A percentile compares a stretch with the other conserved stretches of the same genome.
Evolutionary conservation across 805 yeast genomes (phyloP).

Genomic region (Phaffomyces thermotolerans): DNA sequence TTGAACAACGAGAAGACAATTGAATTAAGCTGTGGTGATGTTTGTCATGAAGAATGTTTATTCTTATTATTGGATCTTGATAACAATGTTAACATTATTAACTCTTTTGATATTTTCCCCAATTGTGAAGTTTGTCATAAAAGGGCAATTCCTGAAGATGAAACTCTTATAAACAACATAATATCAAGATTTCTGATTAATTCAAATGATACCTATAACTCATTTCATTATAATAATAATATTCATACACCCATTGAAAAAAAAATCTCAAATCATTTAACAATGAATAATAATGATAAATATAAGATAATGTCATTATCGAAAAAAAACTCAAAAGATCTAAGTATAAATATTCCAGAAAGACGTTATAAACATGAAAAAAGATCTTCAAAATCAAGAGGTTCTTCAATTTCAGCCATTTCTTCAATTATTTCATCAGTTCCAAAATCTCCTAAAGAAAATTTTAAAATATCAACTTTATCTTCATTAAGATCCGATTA

Average conservation of each 20-base stretch:
- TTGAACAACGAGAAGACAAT: constrained; percentile 31
- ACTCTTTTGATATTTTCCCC: constrained; percentile 19
- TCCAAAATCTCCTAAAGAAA: constrained; percentile 17
- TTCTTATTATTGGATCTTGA: constrained; percentile 16
- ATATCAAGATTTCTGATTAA: constrained; percentile 15
- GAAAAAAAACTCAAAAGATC: constrained; percentile 20
- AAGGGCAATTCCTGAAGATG: constrained; percentile 18
- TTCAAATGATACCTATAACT: neutral
- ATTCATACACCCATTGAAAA: neutral
- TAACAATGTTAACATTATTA: neutral
- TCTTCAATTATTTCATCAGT: constrained; percentile 24
- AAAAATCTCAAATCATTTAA: neutral
- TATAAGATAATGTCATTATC: constrained; percentile 12
- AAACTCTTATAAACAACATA: constrained; percentile 13
- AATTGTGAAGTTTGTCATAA: constrained; percentile 16
- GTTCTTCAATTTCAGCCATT: constrained; percentile 24
- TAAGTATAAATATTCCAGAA: constrained; percentile 19
- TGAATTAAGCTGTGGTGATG: constrained; percentile 37
- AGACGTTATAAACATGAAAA: neutral
- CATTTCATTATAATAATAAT: too few species aligned
- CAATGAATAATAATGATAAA: neutral
- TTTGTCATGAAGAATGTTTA: constrained; percentile 40
- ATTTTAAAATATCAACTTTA: constrained; percentile 3
- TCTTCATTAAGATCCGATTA: constrained; percentile 17
- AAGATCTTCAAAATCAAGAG: constrained; percentile 17